phyloP scores from a whole-genome alignment of 495 filamentous ascomycete species.

The Xylaria nigripes region DNA sequence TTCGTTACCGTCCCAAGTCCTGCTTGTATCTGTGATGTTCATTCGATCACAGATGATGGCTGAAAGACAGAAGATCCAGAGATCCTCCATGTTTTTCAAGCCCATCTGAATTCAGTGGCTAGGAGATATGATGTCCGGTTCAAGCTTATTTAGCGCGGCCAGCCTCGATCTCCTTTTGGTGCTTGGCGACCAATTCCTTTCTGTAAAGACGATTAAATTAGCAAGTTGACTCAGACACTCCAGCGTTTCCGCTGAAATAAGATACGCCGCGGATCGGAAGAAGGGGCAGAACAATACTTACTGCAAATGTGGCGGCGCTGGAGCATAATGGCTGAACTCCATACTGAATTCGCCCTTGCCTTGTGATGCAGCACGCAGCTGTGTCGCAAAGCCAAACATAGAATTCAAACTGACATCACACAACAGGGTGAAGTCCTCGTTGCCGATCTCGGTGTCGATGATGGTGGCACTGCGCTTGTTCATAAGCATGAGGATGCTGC shows the following conservation, averaged over 20 bases:
- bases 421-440: constrained; percentile 90
- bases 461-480: constrained; percentile 97
- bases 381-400: constrained; percentile 94
- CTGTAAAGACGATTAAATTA: constrained; percentile 29
- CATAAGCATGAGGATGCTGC: constrained; percentile 84
- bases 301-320: constrained; percentile 84
- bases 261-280: background rate
- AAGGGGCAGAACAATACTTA: constrained; percentile 38
- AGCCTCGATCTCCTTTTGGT: constrained; percentile 76
- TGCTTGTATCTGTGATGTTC: background rate
- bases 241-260: constrained; percentile 3
- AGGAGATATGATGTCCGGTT: background rate
- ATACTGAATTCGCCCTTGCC: constrained; percentile 98
- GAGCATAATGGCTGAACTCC: constrained; percentile 95
- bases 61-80: background rate
- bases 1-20: background rate
- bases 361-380: constrained; percentile 88
- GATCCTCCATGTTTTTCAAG: background rate
- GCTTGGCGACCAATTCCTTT: constrained; percentile 82
- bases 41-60: background rate
- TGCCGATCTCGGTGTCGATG: constrained; percentile 88
- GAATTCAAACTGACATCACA: constrained; percentile 88
- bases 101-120: background rate
- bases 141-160: constrained; percentile 36
- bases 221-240: constrained; percentile 1